Conservation (phyloP, 345 rosid species). For the Trapa incisa region DNA sequence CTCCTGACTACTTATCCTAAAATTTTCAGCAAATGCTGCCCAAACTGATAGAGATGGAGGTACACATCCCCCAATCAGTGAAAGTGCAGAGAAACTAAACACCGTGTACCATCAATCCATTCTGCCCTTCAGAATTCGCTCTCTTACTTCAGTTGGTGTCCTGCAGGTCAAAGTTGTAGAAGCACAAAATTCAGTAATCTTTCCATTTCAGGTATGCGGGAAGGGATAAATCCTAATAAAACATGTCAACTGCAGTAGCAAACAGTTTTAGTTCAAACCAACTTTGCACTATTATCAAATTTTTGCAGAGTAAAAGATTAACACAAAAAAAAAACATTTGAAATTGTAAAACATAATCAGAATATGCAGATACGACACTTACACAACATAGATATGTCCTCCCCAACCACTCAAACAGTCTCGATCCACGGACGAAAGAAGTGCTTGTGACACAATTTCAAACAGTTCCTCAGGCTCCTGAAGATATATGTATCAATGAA, state of each 20-base stretch:
- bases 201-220: background rate
- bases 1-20: background rate
- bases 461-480: constrained; percentile 89
- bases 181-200: background rate
- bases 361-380: constrained; percentile 19
- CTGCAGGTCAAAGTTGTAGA: constrained; percentile 23
- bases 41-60: background rate
- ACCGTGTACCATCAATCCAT: constrained; percentile 48
- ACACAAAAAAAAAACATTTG: background rate
- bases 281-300: background rate
- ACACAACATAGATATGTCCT: constrained; percentile 92
- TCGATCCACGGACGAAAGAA: constrained; percentile 79
- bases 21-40: background rate
- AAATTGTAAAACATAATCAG: background rate
- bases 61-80: background rate
- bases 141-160: constrained; percentile 72
- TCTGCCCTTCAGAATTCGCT: constrained; percentile 88
- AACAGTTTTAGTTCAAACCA: background rate
- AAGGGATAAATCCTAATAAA: background rate
- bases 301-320: background rate
- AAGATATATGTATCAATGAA: constrained; percentile 3
- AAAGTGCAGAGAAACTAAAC: background rate
- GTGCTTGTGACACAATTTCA: constrained; percentile 83
- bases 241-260: background rate
- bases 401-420: constrained; percentile 99